Base-by-base conservation (phyloP, 768 basidiomycete genomes). In the Lentinula edodes region DNA sequence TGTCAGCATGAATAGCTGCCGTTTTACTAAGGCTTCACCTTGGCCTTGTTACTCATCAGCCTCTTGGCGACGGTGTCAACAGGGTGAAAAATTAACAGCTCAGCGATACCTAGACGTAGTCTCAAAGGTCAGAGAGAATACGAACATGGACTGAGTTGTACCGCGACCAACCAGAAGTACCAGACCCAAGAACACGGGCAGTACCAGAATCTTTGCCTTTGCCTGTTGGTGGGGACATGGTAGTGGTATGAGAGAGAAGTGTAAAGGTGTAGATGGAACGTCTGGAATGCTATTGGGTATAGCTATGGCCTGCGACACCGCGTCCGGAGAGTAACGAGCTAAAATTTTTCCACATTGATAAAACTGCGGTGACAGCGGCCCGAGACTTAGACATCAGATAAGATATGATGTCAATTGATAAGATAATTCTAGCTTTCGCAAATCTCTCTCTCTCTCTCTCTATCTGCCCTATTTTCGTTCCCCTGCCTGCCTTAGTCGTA, bases 31-130 rank as follows among this genome's bases (percentile, higher is more conserved):
- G 3, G 38, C 9, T 64, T 53, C 61, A 87, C 92, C 82, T 90
- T 91, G 64, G 81, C 80, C 79, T 95, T 95, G 84, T 98, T 97
- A 73, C 93, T 95, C 96, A 99, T 99, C 57, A 99, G 74, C 39
- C 96, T 89, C 75, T 99, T 99, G n/a, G 97, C 94, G 59, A 98
- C 88, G 1, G 97, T 99, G 76, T 99, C 95, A 23, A 94, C 91
- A 18, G 95, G 95, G 72, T 97, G 95, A 78, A 98, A 97, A 18
- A 98, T 85, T 66, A 97, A 76, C 58, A 99, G 82, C 79, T 99
- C 96, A 66, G 95, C 94, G 68, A 99, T 80, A 70, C 95, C 95
- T 96, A 64, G 16, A 60, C 20, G 45, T 34, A 61, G 43, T 61
- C 23, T 45, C 55, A 9, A 53, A 54, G 60, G 63, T 64, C 34